Evolutionary conservation across 495 filamentous ascomycete species (phyloP).

Genomic region (Thozetella sp.): DNA sequence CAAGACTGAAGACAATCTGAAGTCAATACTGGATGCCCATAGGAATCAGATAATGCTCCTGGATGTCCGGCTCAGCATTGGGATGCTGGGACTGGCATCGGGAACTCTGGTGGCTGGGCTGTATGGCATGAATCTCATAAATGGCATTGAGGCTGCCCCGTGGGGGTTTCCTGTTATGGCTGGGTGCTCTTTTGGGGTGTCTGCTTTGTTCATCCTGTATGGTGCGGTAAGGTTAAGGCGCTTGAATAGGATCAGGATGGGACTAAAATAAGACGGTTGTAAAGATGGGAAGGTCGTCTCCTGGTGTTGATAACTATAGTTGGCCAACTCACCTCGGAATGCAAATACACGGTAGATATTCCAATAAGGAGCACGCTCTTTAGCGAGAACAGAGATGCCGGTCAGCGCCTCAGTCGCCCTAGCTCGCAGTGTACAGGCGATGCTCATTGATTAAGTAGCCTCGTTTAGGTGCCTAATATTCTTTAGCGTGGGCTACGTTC

Average conservation of each 20-base stretch:
- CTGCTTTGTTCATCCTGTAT: constrained; percentile 61
- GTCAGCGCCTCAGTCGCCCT: no score
- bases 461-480: no score
- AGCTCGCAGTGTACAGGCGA: no score
- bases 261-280: no score
- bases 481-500: no score
- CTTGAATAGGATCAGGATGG: constrained; percentile 73
- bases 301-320: no score
- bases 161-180: constrained; percentile 70
- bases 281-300: no score
- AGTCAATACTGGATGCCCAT: constrained; percentile 84
- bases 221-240: constrained; percentile 69
- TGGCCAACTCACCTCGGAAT: no score
- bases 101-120: constrained; percentile 80
- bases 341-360: no score
- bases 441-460: no score
- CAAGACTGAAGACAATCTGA: constrained; percentile 75
- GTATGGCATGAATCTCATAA: constrained; percentile 89
- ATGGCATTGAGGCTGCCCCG: constrained; percentile 82
- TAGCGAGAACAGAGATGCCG: no score
- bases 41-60: constrained; percentile 88
- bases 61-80: constrained; percentile 81
- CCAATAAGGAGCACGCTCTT: no score
- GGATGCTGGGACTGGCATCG: constrained; percentile 76
- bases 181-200: constrained; percentile 60